phyloP scores from a whole-genome alignment of 148 eudicot species.

The Fallopia convolvulus region DNA sequence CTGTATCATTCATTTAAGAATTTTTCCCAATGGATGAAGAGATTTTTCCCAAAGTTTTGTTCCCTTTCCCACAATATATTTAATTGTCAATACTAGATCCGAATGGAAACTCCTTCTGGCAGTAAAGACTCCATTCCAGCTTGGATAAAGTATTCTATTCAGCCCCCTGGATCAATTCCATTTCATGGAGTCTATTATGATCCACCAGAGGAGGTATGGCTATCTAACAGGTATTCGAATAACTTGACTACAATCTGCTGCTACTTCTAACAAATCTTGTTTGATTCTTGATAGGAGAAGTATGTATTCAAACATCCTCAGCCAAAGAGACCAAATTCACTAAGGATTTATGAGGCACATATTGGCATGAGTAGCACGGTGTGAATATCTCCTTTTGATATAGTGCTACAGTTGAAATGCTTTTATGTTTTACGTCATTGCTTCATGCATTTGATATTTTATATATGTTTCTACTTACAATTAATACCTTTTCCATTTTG shows the following conservation, averaged over 20 bases:
- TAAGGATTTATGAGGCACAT: constrained; percentile 89
- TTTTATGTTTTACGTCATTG: too few relatives aligned
- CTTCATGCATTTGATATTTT: too few relatives aligned
- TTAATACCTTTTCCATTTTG: neutral
- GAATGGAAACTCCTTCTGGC: constrained; percentile 98
- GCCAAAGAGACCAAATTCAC: constrained; percentile 82
- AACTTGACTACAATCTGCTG: neutral
- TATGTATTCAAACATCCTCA: constrained; percentile 81
- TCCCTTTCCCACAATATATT: neutral
- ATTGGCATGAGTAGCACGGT: constrained; percentile 99
- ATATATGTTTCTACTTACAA: neutral
- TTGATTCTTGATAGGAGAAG: constrained; percentile 51
- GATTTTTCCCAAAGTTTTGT: neutral
- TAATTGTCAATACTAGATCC: constrained; percentile 39
- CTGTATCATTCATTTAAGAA: neutral
- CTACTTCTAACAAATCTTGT: neutral
- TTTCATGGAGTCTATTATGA: constrained; percentile 94
- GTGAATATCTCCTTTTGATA: constrained; percentile 20
- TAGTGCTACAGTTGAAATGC: neutral
- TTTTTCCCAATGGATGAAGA: neutral
- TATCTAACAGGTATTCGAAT: neutral
- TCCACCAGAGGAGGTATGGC: constrained; percentile 91
- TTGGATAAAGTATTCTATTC: constrained; percentile 93
- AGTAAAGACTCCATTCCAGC: constrained; percentile 97
- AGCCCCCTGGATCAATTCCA: constrained; percentile 89